Evolutionary conservation across 2,329 filamentous ascomycete genomes (phyloP).

Genomic region (Cladosporium sp.): DNA sequence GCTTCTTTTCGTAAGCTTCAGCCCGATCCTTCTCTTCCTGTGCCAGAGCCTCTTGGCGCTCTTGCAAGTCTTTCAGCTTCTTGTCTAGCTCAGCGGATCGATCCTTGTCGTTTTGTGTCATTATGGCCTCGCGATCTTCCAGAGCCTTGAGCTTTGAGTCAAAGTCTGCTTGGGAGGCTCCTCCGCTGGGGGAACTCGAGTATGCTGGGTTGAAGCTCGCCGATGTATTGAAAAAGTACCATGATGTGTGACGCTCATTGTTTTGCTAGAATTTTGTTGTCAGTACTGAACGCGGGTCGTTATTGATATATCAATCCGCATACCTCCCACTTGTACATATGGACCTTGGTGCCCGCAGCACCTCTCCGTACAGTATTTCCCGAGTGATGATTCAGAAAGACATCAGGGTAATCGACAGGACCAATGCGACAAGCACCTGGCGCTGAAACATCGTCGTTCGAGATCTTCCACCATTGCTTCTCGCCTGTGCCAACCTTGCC

Average conservation of each 20-base stretch:
- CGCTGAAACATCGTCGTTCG: conserved; percentile 1
- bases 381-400: conserved; percentile 2
- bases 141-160: conserved; percentile 11
- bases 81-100: background rate
- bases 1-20: conserved; percentile 4
- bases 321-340: conserved; percentile 11
- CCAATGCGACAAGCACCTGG: conserved; percentile 2
- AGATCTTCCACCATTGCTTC: conserved; percentile 10
- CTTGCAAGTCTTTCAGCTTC: background rate
- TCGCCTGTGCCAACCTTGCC: conserved; percentile 4
- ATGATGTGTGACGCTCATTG: background rate
- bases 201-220: background rate
- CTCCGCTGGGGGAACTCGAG: background rate
- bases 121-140: conserved; percentile 1
- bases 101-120: background rate
- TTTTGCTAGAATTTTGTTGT: background rate
- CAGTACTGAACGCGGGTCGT: background rate
- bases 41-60: background rate
- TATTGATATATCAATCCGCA: background rate
- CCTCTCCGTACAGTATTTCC: background rate
- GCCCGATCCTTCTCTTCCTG: conserved; percentile 2
- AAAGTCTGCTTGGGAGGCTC: background rate
- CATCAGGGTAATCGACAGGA: background rate
- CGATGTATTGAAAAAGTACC: conserved; percentile 9
- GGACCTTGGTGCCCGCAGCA: conserved; percentile 2